Conservation (phyloP, 176 grass and related monocot genomes). For the Stipa capillata region DNA sequence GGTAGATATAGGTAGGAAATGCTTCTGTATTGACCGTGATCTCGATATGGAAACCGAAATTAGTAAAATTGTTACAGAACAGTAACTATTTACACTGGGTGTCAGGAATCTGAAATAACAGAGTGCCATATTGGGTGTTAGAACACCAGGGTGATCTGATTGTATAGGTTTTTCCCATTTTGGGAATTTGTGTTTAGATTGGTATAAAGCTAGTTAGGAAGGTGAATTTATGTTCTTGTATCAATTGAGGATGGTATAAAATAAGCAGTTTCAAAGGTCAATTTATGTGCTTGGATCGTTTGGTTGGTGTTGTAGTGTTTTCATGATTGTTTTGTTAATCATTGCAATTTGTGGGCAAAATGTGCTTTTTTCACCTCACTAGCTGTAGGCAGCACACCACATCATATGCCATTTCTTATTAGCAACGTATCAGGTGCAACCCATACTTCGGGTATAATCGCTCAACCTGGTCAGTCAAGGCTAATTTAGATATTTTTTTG, state of each 20-base stretch:
- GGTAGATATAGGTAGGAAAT: slow-evolving; percentile 4
- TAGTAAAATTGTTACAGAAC: neutral
- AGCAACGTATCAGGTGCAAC: neutral
- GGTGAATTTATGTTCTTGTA: neutral
- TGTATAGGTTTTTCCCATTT: too few species aligned
- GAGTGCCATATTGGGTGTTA: neutral
- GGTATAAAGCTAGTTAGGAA: neutral
- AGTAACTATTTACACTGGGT: neutral
- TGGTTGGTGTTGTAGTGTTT: too few species aligned
- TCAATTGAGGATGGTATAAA: neutral
- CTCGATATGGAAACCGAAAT: neutral
- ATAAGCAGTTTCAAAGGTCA: neutral
- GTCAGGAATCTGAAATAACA: neutral
- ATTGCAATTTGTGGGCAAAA: neutral
- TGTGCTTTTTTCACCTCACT: neutral
- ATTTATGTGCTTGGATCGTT: neutral
- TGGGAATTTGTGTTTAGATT: neutral
- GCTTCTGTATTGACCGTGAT: neutral
- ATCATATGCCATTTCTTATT: neutral
- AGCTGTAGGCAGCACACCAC: neutral
- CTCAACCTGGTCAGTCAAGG: neutral
- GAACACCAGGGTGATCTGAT: too few species aligned
- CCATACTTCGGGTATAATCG: neutral
- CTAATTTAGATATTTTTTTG: neutral
- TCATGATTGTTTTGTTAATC: too few species aligned